A percentile compares a stretch with the other conserved stretches of the same genome.
Evolutionary conservation across 805 yeast species (phyloP).

Genomic region (Kazachstania taianensis): DNA sequence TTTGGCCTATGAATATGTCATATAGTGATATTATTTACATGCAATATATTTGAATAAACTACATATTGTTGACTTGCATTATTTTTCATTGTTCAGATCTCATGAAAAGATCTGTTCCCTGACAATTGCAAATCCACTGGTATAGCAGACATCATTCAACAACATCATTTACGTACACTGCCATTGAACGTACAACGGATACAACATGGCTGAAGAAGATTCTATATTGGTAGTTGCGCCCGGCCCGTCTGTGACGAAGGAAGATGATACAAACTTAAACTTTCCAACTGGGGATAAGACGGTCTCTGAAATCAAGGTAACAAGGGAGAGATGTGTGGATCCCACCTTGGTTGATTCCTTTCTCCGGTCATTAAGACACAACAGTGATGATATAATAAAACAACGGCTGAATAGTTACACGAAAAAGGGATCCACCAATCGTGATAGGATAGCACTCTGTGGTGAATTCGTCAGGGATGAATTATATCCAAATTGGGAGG

Average conservation of each 20-base stretch:
- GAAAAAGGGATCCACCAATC: conserved; percentile 8
- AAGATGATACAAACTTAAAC: conserved; percentile 9
- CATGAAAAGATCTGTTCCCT: too few species aligned
- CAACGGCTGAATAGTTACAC: conserved; percentile 34
- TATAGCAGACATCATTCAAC: too few species aligned
- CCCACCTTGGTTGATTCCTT: conserved; percentile 26
- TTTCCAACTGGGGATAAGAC: conserved; percentile 10
- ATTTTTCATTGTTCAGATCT: too few species aligned
- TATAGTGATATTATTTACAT: too few species aligned
- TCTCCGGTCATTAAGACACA: conserved; percentile 22
- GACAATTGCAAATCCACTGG: too few species aligned
- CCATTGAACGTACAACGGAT: too few species aligned
- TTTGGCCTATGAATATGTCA: conserved; percentile 39
- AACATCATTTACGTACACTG: too few species aligned
- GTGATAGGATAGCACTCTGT: conserved; percentile 26
- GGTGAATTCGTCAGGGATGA: conserved; percentile 28
- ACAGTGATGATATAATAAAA: conserved; percentile 38
- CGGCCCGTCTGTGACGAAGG: conserved; percentile 6
- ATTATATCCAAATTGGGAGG: conserved; percentile 40
- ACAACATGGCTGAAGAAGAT: conserved; percentile 1
- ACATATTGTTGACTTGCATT: too few species aligned
- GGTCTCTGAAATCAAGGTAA: conserved; percentile 15
- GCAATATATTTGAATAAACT: too few species aligned
- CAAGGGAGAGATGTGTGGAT: conserved; percentile 23
- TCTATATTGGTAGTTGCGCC: conserved; percentile 7